phyloP scores from a whole-genome alignment of 1,139 yeast species.

The Sugiyamaella castrensis region DNA sequence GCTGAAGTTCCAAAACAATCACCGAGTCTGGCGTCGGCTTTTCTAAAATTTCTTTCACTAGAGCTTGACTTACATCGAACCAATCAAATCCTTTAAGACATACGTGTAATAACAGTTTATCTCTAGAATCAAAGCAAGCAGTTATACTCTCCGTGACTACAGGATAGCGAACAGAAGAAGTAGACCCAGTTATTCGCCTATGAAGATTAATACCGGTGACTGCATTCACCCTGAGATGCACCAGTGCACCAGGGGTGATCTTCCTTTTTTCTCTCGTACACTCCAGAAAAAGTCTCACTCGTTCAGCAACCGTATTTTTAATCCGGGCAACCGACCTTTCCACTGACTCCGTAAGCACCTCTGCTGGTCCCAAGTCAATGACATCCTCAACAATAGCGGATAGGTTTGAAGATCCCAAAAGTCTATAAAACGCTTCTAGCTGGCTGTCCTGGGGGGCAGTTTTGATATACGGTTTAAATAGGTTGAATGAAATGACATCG shows the following conservation, averaged over 20 bases:
- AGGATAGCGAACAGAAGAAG: background rate
- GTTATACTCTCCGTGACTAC: conserved; percentile 17
- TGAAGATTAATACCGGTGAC: conserved; percentile 30
- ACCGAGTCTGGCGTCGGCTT: conserved; percentile 41
- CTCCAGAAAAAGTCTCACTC: conserved; percentile 37
- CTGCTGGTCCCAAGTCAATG: conserved; percentile 24
- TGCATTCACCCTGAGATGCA: conserved; percentile 27
- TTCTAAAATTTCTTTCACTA: conserved; percentile 32
- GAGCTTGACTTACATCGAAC: conserved; percentile 40
- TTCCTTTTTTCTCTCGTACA: conserved; percentile 27
- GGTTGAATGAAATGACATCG: conserved; percentile 39
- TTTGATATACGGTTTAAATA: conserved; percentile 35
- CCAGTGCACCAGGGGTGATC: conserved; percentile 17
- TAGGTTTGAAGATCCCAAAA: conserved; percentile 33
- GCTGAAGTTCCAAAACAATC: conserved; percentile 39
- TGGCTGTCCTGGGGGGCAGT: conserved; percentile 38
- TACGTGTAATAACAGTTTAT: conserved; percentile 20
- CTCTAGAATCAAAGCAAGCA: conserved; percentile 27
- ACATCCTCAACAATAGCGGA: conserved; percentile 28
- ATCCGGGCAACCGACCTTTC: conserved; percentile 14
- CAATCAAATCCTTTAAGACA: conserved; percentile 33
- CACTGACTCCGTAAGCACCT: conserved; percentile 12
- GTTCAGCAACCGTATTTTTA: conserved; percentile 26
- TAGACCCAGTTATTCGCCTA: conserved; percentile 19
- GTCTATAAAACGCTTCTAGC: conserved; percentile 36